Evolutionary conservation across 129 eudicot genomes (phyloP).

Genomic region (Chrysanthemum makinoi): DNA sequence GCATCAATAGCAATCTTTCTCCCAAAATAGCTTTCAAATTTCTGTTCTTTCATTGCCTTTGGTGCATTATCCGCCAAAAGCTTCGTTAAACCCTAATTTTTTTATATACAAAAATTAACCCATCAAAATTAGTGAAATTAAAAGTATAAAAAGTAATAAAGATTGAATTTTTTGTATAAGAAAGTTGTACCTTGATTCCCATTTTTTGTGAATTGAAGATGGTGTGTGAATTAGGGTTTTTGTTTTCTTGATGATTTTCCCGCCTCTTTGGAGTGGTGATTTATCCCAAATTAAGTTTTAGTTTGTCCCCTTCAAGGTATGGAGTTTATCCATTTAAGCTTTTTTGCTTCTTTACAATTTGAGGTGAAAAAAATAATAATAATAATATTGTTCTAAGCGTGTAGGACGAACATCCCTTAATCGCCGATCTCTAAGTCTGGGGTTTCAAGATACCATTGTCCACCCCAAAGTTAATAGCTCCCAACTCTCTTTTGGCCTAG

Average conservation of each 20-base stretch:
- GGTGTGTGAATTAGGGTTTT: slow-evolving; percentile 33
- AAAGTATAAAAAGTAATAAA: not conserved
- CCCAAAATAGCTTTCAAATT: slow-evolving; percentile 89
- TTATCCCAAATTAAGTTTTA: not conserved
- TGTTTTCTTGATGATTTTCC: slow-evolving; percentile 34
- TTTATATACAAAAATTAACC: not conserved
- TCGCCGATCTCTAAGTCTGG: too few species aligned
- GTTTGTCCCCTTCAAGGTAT: not conserved
- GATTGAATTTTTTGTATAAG: not conserved
- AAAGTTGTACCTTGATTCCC: slow-evolving; percentile 51
- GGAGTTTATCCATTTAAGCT: too few species aligned
- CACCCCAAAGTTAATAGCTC: too few species aligned
- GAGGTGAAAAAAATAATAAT: too few species aligned
- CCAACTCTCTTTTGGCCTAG: too few species aligned
- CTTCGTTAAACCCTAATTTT: slow-evolving; percentile 88
- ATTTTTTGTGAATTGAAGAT: slow-evolving; percentile 13
- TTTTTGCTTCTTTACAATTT: too few species aligned
- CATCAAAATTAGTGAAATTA: not conserved
- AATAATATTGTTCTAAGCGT: too few species aligned
- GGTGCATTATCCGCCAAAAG: slow-evolving; percentile 94
- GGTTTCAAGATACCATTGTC: too few species aligned
- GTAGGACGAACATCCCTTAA: too few species aligned
- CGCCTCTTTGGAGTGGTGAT: slow-evolving; percentile 27
- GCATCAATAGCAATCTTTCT: slow-evolving; percentile 93
- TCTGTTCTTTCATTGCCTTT: slow-evolving; percentile 81